A percentile compares a stretch with the other conserved stretches of the same genome.
These are phyloP conservation scores for Dipteronia dyeriana DNA, from an alignment of 345 rosid genomes.

Conservation along the genomic window DNA sequence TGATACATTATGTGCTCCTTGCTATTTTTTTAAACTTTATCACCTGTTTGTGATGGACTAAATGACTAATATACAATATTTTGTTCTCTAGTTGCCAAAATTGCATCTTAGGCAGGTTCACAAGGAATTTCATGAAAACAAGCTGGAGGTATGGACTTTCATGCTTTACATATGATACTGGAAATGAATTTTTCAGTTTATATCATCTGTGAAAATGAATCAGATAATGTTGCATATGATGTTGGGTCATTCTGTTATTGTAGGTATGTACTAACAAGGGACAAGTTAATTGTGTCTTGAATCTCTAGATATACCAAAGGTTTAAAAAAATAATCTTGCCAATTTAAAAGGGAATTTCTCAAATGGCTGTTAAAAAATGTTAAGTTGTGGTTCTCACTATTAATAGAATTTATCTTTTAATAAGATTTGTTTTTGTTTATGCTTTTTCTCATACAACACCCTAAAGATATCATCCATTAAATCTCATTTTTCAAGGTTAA, in stretches of 20 bases:
- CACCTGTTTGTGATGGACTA: slow-evolving; percentile 9
- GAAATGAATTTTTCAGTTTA: neutral
- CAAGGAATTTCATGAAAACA: slow-evolving; percentile 71
- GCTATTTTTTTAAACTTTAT: neutral
- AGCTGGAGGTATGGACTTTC: slow-evolving; percentile 55
- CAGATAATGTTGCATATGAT: neutral
- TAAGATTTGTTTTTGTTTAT: neutral
- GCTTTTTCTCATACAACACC: neutral
- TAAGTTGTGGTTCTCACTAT: neutral
- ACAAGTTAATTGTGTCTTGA: neutral
- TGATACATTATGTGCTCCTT: slow-evolving; percentile 4
- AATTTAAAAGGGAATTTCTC: neutral
- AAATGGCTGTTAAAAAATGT: neutral
- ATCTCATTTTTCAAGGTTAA: neutral
- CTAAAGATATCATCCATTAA: neutral
- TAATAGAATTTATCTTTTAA: neutral
- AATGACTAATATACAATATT: neutral
- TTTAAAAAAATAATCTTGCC: neutral
- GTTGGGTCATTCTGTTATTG: neutral
- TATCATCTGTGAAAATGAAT: slow-evolving; percentile 1
- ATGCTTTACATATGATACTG: slow-evolving; percentile 5
- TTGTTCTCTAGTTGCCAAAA: slow-evolving; percentile 65
- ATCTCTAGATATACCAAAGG: neutral
- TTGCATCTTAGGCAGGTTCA: slow-evolving; percentile 74
- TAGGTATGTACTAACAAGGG: neutral